These are phyloP conservation scores for Gossypium turneri DNA, from an alignment of 345 rosid genomes.

Conservation along the genomic window DNA sequence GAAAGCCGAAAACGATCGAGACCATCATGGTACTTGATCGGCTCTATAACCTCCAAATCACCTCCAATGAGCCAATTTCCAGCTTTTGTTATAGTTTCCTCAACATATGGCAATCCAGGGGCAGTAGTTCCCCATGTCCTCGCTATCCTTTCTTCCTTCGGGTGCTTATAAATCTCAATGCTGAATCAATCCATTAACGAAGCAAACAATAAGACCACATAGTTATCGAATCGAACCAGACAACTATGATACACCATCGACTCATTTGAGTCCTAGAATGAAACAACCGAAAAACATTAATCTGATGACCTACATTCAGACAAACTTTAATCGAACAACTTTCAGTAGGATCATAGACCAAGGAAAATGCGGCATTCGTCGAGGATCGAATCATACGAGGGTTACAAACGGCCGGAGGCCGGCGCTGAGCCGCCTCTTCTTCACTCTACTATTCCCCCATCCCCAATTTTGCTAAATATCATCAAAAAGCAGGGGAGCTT, in stretches of 20 bases:
- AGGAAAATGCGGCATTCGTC: not conserved
- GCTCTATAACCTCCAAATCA: conserved; percentile 85
- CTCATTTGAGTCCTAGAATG: not conserved
- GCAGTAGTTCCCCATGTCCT: conserved; percentile 98
- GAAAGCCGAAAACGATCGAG: conserved; percentile 87
- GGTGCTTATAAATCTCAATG: conserved; percentile 94
- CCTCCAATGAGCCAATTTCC: conserved; percentile 98
- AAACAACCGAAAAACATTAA: too few relatives aligned
- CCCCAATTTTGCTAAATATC: not conserved
- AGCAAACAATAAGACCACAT: conserved; percentile 12
- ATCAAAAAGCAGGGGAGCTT: not conserved
- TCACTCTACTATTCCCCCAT: not conserved
- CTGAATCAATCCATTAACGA: conserved; percentile 33
- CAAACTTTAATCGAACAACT: not conserved
- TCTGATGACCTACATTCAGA: not conserved
- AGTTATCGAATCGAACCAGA: not conserved
- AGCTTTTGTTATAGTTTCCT: conserved; percentile 59
- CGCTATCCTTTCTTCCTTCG: conserved; percentile 94
- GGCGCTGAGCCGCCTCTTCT: not conserved
- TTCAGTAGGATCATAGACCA: not conserved
- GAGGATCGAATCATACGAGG: not conserved
- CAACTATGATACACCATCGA: not conserved
- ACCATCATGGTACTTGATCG: conserved; percentile 84
- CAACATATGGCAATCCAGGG: conserved; percentile 87
- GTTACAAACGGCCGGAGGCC: not conserved